Base-by-base conservation (phyloP, 306 rosid genomes). In the Castanospermum australe region DNA sequence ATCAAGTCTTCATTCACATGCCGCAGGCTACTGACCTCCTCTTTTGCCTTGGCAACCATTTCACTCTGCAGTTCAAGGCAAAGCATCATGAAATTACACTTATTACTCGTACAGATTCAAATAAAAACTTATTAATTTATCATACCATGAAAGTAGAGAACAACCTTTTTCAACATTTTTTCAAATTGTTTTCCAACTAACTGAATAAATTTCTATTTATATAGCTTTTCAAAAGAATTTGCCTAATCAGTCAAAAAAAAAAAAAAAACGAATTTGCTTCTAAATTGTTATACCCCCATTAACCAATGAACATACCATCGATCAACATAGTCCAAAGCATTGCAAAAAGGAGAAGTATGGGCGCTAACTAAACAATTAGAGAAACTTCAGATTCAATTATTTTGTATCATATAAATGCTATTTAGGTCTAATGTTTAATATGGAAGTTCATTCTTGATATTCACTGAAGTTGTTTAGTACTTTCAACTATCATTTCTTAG, bases 1-100 rank as follows among this genome's bases (percentile, higher is more conserved):
- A 64, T 78, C 73, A 93, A 87, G 80, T 91, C 94, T 81, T 89
- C 92, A 44, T 91, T 93, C 13, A 78, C 84, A 86, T 84, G 92
- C 89, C 85, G 85, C 13, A 93, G 78, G 81, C 76, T 86, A 77
- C 77, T 85, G 65, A 85, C 81, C 84, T 90, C 91, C 59, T 80
- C 86, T 72, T 80, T 87, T 62, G 67, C 90, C 52, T 77, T 85
- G 42, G 86, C 81, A 59, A 89, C 86, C 87, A 77, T 87, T 79
- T 88, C 97, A 71, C 79, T 91, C 98, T 93, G 92, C 81, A 76
- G 54, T 51, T 64, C 25, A 63, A 65, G 54, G 22, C 12, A 65
- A 68, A 61, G 35, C 17, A 69, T 14, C 41, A 77, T 67, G 33
- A 15, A 80, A 30, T 28, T 4, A 22, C 45, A 47, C 20, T 24